Evolutionary conservation across 2,329 filamentous ascomycete species (phyloP).

Genomic region (Ceratocystis cacaofunesta): DNA sequence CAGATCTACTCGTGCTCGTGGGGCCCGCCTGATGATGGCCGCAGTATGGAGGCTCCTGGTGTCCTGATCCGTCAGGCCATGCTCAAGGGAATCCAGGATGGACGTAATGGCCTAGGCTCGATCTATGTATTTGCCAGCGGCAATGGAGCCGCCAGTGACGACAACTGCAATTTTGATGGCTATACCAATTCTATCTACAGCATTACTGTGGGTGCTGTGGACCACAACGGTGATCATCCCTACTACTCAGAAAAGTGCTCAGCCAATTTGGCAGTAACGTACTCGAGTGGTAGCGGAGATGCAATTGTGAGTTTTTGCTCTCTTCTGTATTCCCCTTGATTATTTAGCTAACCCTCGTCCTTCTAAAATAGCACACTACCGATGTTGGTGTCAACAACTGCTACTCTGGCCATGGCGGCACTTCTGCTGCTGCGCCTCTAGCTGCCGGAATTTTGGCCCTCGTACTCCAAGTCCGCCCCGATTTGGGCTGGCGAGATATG

Average conservation of each 20-base stretch:
- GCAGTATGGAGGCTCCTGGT: slow-evolving; percentile 85
- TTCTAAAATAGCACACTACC: slow-evolving; percentile 58
- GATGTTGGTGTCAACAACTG: slow-evolving; percentile 77
- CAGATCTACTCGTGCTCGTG: slow-evolving; percentile 98
- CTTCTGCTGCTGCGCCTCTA: slow-evolving; percentile 84
- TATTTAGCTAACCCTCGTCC: slow-evolving; percentile 9
- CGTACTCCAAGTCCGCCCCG: slow-evolving; percentile 68
- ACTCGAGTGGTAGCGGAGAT: slow-evolving; percentile 79
- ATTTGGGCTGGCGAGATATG: slow-evolving; percentile 84
- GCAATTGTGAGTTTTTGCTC: slow-evolving; percentile 47
- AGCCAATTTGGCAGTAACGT: slow-evolving; percentile 87
- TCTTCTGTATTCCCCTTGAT: too few species aligned
- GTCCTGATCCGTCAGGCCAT: slow-evolving; percentile 80
- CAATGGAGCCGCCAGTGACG: slow-evolving; percentile 71
- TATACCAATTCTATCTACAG: slow-evolving; percentile 99
- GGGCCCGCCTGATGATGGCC: slow-evolving; percentile 88
- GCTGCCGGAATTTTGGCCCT: slow-evolving; percentile 87
- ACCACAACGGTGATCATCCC: slow-evolving; percentile 72
- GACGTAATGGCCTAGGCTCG: slow-evolving; percentile 67
- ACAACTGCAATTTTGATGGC: slow-evolving; percentile 98
- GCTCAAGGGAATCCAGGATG: slow-evolving; percentile 81
- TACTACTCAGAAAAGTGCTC: slow-evolving; percentile 96
- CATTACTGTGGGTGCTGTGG: slow-evolving; percentile 87
- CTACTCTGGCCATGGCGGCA: slow-evolving; percentile 74
- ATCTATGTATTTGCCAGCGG: slow-evolving; percentile 96